Percentiles rank a stretch among this genome's conserved stretches.
Conservation (phyloP, 2,329 filamentous ascomycete genomes). For the Ceratocystis lukuohia region DNA sequence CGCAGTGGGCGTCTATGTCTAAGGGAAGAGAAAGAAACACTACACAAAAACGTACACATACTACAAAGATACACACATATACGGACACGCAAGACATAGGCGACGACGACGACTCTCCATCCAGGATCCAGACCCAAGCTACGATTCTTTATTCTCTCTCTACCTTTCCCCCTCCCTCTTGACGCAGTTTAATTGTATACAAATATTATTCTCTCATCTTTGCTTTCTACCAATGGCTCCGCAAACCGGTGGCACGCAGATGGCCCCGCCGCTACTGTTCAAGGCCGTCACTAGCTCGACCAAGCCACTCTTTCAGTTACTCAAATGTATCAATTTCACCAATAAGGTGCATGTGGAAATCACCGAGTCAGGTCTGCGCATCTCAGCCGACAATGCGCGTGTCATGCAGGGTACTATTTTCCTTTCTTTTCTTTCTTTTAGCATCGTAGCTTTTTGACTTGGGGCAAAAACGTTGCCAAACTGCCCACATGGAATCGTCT, state of each 20-base stretch:
- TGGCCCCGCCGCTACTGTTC: conserved; percentile 46
- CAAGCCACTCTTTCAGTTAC: conserved; percentile 54
- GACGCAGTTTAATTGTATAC: background rate
- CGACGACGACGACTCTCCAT: conserved; percentile 23
- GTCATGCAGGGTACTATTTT: conserved; percentile 67
- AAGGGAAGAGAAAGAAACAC: conserved; percentile 24
- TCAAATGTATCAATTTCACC: conserved; percentile 46
- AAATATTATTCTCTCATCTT: background rate
- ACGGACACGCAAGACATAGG: conserved; percentile 22
- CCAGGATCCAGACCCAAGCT: conserved; percentile 15
- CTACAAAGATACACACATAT: background rate
- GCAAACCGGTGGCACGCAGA: conserved; percentile 1
- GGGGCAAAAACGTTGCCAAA: no score
- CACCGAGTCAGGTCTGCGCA: conserved; percentile 69
- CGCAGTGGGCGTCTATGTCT: conserved; percentile 96
- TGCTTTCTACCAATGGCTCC: conserved; percentile 24
- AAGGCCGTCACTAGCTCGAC: conserved; percentile 66
- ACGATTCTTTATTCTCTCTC: background rate
- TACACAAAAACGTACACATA: no score
- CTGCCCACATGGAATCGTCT: no score
- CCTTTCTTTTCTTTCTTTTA: background rate
- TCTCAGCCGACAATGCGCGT: conserved; percentile 75
- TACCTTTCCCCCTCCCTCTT: background rate
- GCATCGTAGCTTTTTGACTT: background rate
- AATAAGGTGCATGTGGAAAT: conserved; percentile 56